phyloP scores from a whole-genome alignment of 371 early-diverging fungal genomes.

The Chytridium lagenaria region DNA sequence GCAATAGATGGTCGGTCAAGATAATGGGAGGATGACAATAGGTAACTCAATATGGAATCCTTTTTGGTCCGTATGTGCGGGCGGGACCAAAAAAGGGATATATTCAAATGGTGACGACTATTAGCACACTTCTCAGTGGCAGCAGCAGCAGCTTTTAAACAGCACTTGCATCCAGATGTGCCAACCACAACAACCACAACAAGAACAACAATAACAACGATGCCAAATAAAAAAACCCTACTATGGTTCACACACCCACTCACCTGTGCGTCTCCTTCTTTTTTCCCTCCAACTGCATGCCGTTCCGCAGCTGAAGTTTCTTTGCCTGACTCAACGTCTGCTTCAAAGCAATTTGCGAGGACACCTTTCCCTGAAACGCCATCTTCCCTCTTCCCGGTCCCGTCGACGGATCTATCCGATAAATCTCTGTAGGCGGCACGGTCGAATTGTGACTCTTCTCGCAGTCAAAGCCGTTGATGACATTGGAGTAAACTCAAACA shows the following conservation, averaged over 20 bases:
- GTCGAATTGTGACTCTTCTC: background rate
- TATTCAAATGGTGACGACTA: no score
- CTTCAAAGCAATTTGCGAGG: background rate
- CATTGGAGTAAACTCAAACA: background rate
- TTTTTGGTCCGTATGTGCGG: no score
- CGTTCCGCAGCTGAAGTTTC: background rate
- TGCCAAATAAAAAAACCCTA: background rate
- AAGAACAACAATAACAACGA: background rate
- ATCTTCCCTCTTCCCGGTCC: background rate
- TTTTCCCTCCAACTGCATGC: background rate
- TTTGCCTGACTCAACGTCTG: background rate
- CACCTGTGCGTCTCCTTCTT: background rate
- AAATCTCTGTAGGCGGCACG: background rate
- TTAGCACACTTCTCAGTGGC: no score
- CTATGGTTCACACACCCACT: background rate
- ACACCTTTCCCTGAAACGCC: background rate
- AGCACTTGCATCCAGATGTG: no score
- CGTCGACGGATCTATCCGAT: background rate
- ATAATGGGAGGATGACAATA: no score
- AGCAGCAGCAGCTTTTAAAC: no score
- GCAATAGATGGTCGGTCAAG: no score
- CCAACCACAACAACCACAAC: no score
- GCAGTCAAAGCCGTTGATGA: background rate
- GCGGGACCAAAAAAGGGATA: no score
- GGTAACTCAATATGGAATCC: no score